Evolutionary conservation across 140 eudicot genomes (phyloP), one percentile per base, ranked within the genome.

Genomic region (Cichorium intybus): DNA sequence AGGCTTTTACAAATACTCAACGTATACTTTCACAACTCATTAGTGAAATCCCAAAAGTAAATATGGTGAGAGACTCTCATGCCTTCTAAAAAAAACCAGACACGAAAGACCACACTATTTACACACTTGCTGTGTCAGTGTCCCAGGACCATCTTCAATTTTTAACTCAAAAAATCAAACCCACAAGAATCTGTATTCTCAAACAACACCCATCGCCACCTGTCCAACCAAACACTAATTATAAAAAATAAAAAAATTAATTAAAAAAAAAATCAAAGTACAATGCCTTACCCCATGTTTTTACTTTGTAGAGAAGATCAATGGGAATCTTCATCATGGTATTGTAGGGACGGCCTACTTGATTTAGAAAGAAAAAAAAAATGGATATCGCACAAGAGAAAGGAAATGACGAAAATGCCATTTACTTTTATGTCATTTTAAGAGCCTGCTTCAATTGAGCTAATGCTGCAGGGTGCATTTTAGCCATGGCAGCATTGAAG

Each of bases 381-480:
- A n/a, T 29, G 54, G 63, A 51, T 51, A 64, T 23, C 57, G 35
- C 49, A 55, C 60, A 54, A 39, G 12, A 63, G 50, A 27, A 72
- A 52, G 37, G 37, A 31, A 31, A 31, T 5, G 37, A 31, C 37
- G 10, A 31, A 31, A 31, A 31, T 31, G 37, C 11, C 37, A 8
- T 31, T 31, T 34, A n/a, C n/a, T 34, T 7, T 58, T 83, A 92
- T 18, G 95, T 62, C 89, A 91, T 87, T 57, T 91, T 82, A 52
- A 91, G 77, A 60, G 98, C 98, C 67, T 85, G 93, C 68, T 92
- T 92, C 69, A 84, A 65, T 71, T 92, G 98, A 8, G 93, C 79
- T 35, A 92, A 76, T 37, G 98, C 87, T 26, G 98, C 66, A 74
- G 98, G 95, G 72, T 93, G 94, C 87, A 93, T 88, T 80, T 82